Evolutionary conservation across 805 yeast species (phyloP), one percentile per base, ranked within the genome.

Genomic region (Ogataea ramenticola): DNA sequence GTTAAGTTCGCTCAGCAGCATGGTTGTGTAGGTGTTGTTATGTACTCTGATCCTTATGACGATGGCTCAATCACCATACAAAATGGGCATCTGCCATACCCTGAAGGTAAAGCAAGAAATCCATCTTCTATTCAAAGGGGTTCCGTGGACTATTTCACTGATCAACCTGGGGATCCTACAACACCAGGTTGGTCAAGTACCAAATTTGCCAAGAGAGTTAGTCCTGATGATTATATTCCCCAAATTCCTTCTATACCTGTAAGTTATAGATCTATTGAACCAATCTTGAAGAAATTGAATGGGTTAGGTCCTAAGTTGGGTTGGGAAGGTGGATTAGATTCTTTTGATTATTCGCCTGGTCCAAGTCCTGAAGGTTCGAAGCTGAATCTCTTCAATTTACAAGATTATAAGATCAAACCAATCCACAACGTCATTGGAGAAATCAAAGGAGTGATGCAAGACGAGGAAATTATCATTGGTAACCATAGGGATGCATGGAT

Each of bases 131-230:
- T 83, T 24, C 80, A 80, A 53, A 68, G 86, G 55, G 83, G 80
- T 3, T 72, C 85, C 9, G 80, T 76, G 1, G 77, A 71, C 46
- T 78, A 67, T 48, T 67, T 79, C 44, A 72, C 79, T 3, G 76
- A 75, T 29, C 69, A 70, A 41, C 87, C 89, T 0, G 90, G 90
- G 12, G 91, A 83, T 56, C 90, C 90, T 31, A 79, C 89, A 0
- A 81, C 89, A 2, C 86, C 87, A 8, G 87, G 86, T 3, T 77
- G 76, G 64, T 73, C 86, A 2, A 75, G 85, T 20, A 74, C 72
- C 27, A 56, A 56, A 8, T 56, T 67, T 36, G 61, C 66, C 7
- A 70, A 64, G 45, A 55, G 77, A 39, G 46, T 58, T 4, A 58
- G 69, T 17, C 75, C 80, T 0, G 53, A 58, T 17, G 65, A 62